A percentile compares a stretch with the other conserved stretches of the same genome.
These are phyloP conservation scores for Pyrenula massariospora DNA, from an alignment of 495 filamentous ascomycete genomes.

Conservation along the genomic window DNA sequence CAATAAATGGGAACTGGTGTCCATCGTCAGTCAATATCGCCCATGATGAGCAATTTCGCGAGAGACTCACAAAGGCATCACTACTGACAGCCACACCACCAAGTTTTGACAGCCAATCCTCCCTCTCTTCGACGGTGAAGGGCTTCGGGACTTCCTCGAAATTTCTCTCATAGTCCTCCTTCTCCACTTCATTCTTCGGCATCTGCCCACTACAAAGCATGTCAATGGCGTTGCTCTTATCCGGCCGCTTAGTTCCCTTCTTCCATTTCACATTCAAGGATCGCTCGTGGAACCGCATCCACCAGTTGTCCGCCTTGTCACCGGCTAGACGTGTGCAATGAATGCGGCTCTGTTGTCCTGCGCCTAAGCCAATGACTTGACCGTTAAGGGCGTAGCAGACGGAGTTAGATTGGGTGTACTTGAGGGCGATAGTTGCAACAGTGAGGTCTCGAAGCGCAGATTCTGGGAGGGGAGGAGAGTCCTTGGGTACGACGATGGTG, in stretches of 20 bases:
- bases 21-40: conserved; percentile 5
- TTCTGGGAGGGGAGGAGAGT: conserved; percentile 57
- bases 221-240: conserved; percentile 98
- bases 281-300: conserved; percentile 91
- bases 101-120: conserved; percentile 71
- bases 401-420: conserved; percentile 97
- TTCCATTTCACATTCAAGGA: conserved; percentile 86
- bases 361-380: conserved; percentile 87
- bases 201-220: conserved; percentile 80
- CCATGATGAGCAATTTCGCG: neutral
- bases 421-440: conserved; percentile 90
- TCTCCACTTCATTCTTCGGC: conserved; percentile 71
- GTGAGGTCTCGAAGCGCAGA: conserved; percentile 80
- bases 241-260: conserved; percentile 87
- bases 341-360: conserved; percentile 93
- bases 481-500: conserved; percentile 74
- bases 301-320: conserved; percentile 99
- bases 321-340: conserved; percentile 98
- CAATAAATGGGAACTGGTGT: conserved; percentile 83
- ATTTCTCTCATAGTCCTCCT: conserved; percentile 70
- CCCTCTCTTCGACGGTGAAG: conserved; percentile 76
- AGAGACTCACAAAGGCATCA: conserved; percentile 80
- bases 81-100: conserved; percentile 75
- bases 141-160: conserved; percentile 84
- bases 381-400: conserved; percentile 96